Conservation (phyloP, 768 basidiomycete genomes). For the Cystobasidium ongulense region DNA sequence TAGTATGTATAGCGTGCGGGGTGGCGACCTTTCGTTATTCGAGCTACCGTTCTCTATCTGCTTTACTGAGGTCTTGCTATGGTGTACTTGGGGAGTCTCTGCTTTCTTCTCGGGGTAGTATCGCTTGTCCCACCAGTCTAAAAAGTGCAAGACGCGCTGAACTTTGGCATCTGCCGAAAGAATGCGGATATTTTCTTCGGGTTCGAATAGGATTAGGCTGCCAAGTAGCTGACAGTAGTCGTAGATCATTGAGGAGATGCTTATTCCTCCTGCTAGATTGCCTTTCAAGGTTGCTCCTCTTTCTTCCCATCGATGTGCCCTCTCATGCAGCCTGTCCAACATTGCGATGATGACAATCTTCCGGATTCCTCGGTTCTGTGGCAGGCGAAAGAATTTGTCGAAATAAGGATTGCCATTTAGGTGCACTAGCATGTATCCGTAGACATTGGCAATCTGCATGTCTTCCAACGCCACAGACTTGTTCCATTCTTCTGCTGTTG, state of each 20-base stretch:
- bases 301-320: conserved; percentile 6
- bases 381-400: conserved; percentile 14
- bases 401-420: conserved; percentile 28
- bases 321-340: conserved; percentile 10
- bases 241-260: conserved; percentile 19
- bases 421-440: conserved; percentile 29
- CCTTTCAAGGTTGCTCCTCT: neutral
- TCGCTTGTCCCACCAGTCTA: conserved; percentile 12
- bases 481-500: conserved; percentile 2
- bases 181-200: conserved; percentile 3
- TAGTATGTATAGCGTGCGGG: neutral
- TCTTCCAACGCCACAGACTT: conserved; percentile 15
- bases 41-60: neutral
- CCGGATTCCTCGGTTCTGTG: neutral
- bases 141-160: neutral
- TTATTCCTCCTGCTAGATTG: conserved; percentile 7
- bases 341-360: neutral
- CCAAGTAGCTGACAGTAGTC: conserved; percentile 22
- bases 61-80: neutral
- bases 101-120: neutral
- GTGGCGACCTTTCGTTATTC: neutral
- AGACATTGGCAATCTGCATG: conserved; percentile 24
- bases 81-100: neutral
- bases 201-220: conserved; percentile 15
- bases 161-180: neutral